Conservation (phyloP, 352 stramenopile species). For the Aphanomyces invadans region DNA sequence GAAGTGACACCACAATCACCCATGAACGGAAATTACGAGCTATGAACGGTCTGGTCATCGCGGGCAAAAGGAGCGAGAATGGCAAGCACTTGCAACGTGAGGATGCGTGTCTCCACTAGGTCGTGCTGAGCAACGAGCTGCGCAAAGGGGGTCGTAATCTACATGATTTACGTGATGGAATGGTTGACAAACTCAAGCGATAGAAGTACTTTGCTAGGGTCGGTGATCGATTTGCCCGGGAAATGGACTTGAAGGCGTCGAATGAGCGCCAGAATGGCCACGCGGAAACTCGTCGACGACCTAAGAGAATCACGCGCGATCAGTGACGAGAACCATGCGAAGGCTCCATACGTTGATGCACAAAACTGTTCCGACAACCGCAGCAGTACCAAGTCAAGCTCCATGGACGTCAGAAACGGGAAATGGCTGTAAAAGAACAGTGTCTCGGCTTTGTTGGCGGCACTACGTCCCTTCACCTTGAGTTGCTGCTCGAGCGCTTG, state of each 20-base stretch:
- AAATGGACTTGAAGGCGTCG: constrained; percentile 16
- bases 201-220: constrained; percentile 5
- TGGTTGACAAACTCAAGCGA: neutral
- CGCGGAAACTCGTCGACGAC: constrained; percentile 12
- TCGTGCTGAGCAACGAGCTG: constrained; percentile 7
- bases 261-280: constrained; percentile 15
- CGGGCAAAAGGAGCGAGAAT: constrained; percentile 1
- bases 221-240: constrained; percentile 4
- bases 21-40: too few species aligned
- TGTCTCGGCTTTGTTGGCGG: constrained; percentile 21
- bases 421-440: constrained; percentile 24
- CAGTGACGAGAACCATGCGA: neutral
- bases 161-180: neutral
- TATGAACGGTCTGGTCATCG: constrained; percentile 6
- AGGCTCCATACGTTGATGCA: constrained; percentile 8
- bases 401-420: neutral
- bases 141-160: constrained; percentile 15
- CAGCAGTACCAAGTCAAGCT: constrained; percentile 17
- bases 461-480: constrained; percentile 19
- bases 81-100: constrained; percentile 15
- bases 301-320: neutral
- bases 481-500: constrained; percentile 23
- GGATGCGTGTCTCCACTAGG: constrained; percentile 3
- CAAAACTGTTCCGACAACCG: constrained; percentile 19
- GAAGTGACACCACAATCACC: too few species aligned